Evolutionary conservation across 306 rosid genomes (phyloP), one percentile per base, ranked within the genome.

Genomic region (Ormosia semicastrata): DNA sequence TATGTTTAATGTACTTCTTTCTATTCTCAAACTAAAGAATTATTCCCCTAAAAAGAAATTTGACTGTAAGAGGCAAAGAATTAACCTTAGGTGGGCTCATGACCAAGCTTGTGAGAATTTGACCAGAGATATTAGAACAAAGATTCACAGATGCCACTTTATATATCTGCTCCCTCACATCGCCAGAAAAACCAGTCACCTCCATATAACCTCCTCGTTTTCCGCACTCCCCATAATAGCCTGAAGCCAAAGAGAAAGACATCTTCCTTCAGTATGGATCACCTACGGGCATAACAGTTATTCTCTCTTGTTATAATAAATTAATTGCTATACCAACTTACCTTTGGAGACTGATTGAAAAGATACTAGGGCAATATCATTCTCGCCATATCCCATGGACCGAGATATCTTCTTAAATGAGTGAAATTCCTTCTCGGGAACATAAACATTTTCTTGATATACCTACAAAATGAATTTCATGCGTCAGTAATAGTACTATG

Each of bases 171-270:
- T 94, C 98, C 83, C 92, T 89, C 80, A 92, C 88, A 3, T 89
- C 97, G 63, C 93, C 57, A 85, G 91, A 84, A 73, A 94, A 91
- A 9, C 98, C 98, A 37, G 98, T 91, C 77, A 91, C 88, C 83
- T 92, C 97, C 98, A 92, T 94, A 81, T 94, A 94, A 46, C 98
- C 98, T 77, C 98, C 98, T 82, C 97, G 86, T 75, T 91, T 94
- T 54, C 98, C 97, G 77, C 98, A 94, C 88, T 94, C 98, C 36
- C 98, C 97, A 44, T 94, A 39, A 81, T 88, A 92, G 68, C 97
- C 98, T 94, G 83, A 63, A 80, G 12, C 56, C 80, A 84, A 50
- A 29, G 52, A 65, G 34, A 82, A 75, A 78, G 8, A 53, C 14
- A 10, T 52, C 34, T 70, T 56, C 40, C 36, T 66, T 71, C 15